Conservation (phyloP, 345 rosid species). For the Odontarrhena argentea region DNA sequence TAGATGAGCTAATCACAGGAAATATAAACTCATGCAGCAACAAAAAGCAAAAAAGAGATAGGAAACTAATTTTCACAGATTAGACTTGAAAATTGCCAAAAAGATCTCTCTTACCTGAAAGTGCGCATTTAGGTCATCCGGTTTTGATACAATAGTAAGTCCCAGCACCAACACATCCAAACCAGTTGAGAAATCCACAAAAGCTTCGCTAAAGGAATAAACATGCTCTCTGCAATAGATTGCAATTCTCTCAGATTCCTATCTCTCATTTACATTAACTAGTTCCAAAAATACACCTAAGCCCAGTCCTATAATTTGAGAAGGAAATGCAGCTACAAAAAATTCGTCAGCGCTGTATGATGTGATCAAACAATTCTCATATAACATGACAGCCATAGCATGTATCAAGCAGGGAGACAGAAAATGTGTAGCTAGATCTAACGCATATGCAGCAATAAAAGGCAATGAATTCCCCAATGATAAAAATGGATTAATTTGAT, state of each 20-base stretch:
- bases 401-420: slow-evolving; percentile 31
- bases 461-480: slow-evolving; percentile 19
- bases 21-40: slow-evolving; percentile 5
- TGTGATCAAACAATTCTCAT: slow-evolving; percentile 8
- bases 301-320: slow-evolving; percentile 21
- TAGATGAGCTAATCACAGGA: slow-evolving; percentile 20
- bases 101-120: slow-evolving; percentile 60
- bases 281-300: slow-evolving; percentile 26
- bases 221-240: slow-evolving; percentile 67
- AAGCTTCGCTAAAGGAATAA: slow-evolving; percentile 56
- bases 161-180: slow-evolving; percentile 62
- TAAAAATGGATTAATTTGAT: slow-evolving; percentile 15
- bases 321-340: slow-evolving; percentile 28
- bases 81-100: slow-evolving; percentile 27
- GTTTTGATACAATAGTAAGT: slow-evolving; percentile 47
- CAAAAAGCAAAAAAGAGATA: slow-evolving; percentile 6
- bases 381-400: slow-evolving; percentile 23
- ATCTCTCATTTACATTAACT: slow-evolving; percentile 15
- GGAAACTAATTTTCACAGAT: slow-evolving; percentile 2
- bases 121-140: slow-evolving; percentile 62
- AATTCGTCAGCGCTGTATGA: slow-evolving; percentile 24
- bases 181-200: slow-evolving; percentile 53
- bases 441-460: slow-evolving; percentile 20
- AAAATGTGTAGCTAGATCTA: slow-evolving; percentile 15
- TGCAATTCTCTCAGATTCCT: slow-evolving; percentile 28